Evolutionary conservation across 2,329 filamentous ascomycete genomes (phyloP), one percentile per base, ranked within the genome.

Genomic region (Talaromyces sp.): DNA sequence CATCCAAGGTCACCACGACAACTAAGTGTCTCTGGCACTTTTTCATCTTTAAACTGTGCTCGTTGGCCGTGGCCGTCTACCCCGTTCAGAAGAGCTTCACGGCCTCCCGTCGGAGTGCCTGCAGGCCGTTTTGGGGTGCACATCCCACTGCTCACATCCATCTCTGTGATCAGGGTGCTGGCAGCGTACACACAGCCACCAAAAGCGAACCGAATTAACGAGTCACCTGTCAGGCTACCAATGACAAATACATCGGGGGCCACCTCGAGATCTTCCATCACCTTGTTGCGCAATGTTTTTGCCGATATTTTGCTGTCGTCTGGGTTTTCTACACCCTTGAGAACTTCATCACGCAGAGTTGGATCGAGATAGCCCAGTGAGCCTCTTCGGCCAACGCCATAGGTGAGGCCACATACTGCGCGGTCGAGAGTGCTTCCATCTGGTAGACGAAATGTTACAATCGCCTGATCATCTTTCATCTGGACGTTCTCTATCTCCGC

Each of bases 141-240:
- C 15, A 57, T 36, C 32, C 69, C 69, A 32, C 69, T 67, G 42
- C 65, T 63, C 57, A 5, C 60, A 55, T 39, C 67, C 64, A 4
- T 65, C 57, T 27, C 67, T 63, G 53, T 64, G 30, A 82, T 76
- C 22, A 86, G 78, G 63, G 78, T 81, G 4, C 83, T 81, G 4
- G 84, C 85, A 4, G 81, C 78, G 66, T 82, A 83, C 8, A 83
- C 80, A 65, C 84, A 86, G 5, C 84, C 81, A 2, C 85, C 84
- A 30, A 85, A 83, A 9, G 83, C 82, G 66, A 85, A 85, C 1
- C 84, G 76, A 28, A 87, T 82, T 3, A 87, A 74, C 2, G 84
- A 85, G 68, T 87, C 85, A 4, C 85, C 85, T 0, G 84, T 84
- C 56, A 87, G 67, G 64, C 84, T 86, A 11, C 85, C 85, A 42